phyloP scores from a whole-genome alignment of 2,329 filamentous ascomycete species.

The Zarea fungicola region DNA sequence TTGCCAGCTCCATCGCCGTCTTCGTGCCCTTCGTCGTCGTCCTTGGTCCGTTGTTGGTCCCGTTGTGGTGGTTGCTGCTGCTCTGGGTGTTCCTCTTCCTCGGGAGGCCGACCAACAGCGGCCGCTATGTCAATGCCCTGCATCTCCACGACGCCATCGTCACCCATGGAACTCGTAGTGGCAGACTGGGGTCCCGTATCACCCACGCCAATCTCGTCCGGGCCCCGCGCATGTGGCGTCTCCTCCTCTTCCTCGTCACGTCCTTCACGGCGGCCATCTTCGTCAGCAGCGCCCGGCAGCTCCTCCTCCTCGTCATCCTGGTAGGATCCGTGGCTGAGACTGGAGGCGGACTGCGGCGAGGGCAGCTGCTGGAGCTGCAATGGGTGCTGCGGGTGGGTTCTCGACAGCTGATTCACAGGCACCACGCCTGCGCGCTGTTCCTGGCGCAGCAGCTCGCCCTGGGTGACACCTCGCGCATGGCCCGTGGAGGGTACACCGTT shows the following conservation, averaged over 20 bases:
- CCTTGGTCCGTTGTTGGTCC: slow-evolving; percentile 3
- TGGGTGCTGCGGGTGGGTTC: slow-evolving; percentile 23
- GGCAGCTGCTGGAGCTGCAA: neutral
- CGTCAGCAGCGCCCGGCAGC: slow-evolving; percentile 11
- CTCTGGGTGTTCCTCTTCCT: slow-evolving; percentile 21
- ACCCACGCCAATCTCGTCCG: slow-evolving; percentile 75
- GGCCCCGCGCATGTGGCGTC: slow-evolving; percentile 76
- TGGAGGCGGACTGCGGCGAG: slow-evolving; percentile 8
- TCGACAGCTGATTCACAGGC: slow-evolving; percentile 56
- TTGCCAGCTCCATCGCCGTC: slow-evolving; percentile 26
- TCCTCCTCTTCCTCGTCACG: slow-evolving; percentile 52
- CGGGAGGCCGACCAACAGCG: slow-evolving; percentile 50
- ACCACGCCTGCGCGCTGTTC: slow-evolving; percentile 80
- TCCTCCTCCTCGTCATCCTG: slow-evolving; percentile 15
- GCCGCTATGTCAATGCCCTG: slow-evolving; percentile 56
- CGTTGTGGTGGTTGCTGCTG: slow-evolving; percentile 3
- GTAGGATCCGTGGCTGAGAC: slow-evolving; percentile 9
- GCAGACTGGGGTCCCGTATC: slow-evolving; percentile 73
- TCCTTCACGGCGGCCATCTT: slow-evolving; percentile 23
- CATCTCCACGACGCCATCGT: slow-evolving; percentile 38
- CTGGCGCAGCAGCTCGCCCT: slow-evolving; percentile 79
- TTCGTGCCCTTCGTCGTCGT: slow-evolving; percentile 14
- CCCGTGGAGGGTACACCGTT: slow-evolving; percentile 60
- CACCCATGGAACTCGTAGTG: slow-evolving; percentile 34
- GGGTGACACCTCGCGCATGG: slow-evolving; percentile 58